Evolutionary conservation across 2,329 filamentous ascomycete species (phyloP), one percentile per base, ranked within the genome.

Genomic region (Nothophoma quercina): DNA sequence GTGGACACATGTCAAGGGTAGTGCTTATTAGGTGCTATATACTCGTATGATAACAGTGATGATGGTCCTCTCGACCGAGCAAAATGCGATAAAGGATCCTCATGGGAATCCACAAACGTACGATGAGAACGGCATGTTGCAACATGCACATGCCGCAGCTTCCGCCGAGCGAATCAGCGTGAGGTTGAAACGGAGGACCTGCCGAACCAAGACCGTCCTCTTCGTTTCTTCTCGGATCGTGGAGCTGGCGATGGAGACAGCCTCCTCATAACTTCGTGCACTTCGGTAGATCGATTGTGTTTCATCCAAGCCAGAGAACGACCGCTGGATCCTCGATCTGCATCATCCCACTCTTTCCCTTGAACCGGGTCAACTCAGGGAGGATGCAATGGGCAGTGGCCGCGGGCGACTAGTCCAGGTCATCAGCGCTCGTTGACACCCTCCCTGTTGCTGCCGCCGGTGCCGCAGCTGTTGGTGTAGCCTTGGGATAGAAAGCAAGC

Each of bases 401-500:
- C 19, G 7, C 19, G 10, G 18, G 6, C 22, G 6, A 8, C 29
- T 64, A 76, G 50, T 76, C 73, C 34, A 75, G 33, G 50, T 75
- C 74, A 52, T 73, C 70, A 29, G 64, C 57, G 45, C 65, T 71
- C 43, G 67, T 71, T 28, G 64, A 60, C 16, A 51, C 58, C 21
- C 42, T 30, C 44, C 53, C 56, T 18, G 48, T 23, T 26, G 53
- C 34, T 40, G 42, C 36, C 2, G 55, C 50, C 15, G 49, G 36
- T 10, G 55, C 36, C 15, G 32, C 45, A 15, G 46, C 56, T 25
- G 53, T 43, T 8, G 42, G 18, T 49, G 61, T 60, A 39, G 61
- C 61, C 51, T 69, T 60, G 13, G 82, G 81, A 67, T 96, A 95
- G 74, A 90, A 93, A 28, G 90, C 78, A 34, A 93, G 76, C 67